Evolutionary conservation across 1,284 basidiomycete species (phyloP).

Genomic region (Ceratobasidium sp.): DNA sequence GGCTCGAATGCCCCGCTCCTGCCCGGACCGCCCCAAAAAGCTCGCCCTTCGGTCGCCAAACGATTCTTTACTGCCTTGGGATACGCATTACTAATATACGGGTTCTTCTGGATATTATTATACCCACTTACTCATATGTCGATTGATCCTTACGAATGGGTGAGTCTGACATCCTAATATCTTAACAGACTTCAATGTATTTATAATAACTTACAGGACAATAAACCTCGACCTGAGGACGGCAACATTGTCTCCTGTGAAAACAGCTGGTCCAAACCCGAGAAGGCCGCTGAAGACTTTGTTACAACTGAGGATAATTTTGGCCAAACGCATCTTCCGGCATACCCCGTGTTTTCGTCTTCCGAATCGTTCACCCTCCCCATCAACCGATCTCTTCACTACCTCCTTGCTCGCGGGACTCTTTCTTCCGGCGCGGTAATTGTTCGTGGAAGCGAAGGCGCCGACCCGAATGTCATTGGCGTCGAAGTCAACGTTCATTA

Average conservation of each 20-base stretch:
- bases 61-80: slow-evolving; percentile 28
- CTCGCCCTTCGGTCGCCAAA: slow-evolving; percentile 23
- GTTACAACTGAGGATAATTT: neutral
- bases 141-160: slow-evolving; percentile 1
- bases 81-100: neutral
- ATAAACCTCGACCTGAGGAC: slow-evolving; percentile 14
- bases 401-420: slow-evolving; percentile 25
- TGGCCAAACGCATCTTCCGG: slow-evolving; percentile 2
- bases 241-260: slow-evolving; percentile 23
- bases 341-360: slow-evolving; percentile 18
- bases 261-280: neutral
- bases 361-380: slow-evolving; percentile 21
- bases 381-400: slow-evolving; percentile 22
- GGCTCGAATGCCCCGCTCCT: slow-evolving; percentile 21
- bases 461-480: neutral
- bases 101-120: neutral
- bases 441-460: slow-evolving; percentile 12
- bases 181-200: neutral
- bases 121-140: neutral
- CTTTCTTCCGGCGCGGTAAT: slow-evolving; percentile 9
- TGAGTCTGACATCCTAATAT: neutral
- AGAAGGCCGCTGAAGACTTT: neutral
- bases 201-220: slow-evolving; percentile 20
- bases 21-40: slow-evolving; percentile 37
- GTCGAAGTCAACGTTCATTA: slow-evolving; percentile 29